Evolutionary conservation across 2,329 filamentous ascomycete species (phyloP), one percentile per base, ranked within the genome.

Genomic region (Botrytis hyacinthi): DNA sequence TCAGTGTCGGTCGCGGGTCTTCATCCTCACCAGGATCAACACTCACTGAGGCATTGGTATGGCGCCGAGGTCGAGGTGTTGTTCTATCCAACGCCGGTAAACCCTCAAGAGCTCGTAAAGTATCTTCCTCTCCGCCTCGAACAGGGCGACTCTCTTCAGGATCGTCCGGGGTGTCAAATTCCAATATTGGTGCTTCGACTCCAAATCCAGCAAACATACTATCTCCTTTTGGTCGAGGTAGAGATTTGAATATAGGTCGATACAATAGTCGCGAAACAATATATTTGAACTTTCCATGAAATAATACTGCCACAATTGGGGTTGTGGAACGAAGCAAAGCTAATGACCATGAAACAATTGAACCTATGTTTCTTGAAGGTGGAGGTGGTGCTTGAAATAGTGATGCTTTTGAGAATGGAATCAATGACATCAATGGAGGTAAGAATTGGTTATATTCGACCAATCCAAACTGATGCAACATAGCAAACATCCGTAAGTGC

Each of bases 401-500:
- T 16, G 80, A 81, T 9, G 71, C 44, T 26, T 73, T 54, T 4
- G 77, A 75, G 26, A 81, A 81, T 32, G 79, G 80, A 32, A 81
- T 76, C 40, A 67, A 37, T 46, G 70, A 67, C 40, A 57, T 60
- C 18, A 67, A 35, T 29, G 70, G 70, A 29, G 70, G 46, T 60
- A 67, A 48, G 22, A 72, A 14, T 42, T 71, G 32, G 18, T 22
- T 48, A n/a, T 51, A 69, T 32, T 69, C 20, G 20, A 81, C 76
- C 32, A 82, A 74, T 46, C 78, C 74, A 10, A 82, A 75, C 61
- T 82, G 80, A 54, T 81, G 79, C 3, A 81, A 76, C 46, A 79
- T 78, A 26, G 79, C 77, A 74, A 80, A 81, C 70, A 80, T 75
- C 12, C 78, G 77, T 54, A 80, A 74, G 67, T 81, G 78, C 7